Evolutionary conservation across 495 filamentous ascomycete genomes (phyloP), one percentile per base, ranked within the genome.

Genomic region (Penicillium pancosmium): DNA sequence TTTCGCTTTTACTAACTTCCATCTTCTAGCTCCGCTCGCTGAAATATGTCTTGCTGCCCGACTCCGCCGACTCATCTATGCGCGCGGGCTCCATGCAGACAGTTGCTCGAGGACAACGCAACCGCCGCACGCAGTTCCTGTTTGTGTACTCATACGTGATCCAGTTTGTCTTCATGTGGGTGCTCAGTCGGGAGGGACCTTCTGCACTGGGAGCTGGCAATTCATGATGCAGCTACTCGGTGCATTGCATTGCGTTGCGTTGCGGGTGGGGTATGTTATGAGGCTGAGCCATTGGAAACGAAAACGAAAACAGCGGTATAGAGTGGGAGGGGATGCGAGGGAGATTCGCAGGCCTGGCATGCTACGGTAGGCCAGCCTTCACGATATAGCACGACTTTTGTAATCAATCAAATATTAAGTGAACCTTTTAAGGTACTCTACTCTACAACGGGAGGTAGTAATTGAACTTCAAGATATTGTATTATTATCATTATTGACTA

Each of bases 151-250:
- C 91, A 40, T 98, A 98, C 73, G 78, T 93, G 15, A 88, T 97
- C 52, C 94, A 98, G 73, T 86, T 98, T 49, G 67, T 93, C 55
- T 96, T 97, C 71, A 97, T 97, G 91, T 93, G 94, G 88, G 84
- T 93, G 60, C 79, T 98, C 57, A 95, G 79, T 57, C 79, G 83
- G 6, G 80, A 83, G 67, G 82, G 76, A 10, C 77, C 74, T 0
- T 63, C 66, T 21, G 51, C 56, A 47, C 36, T 63, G 56, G 55
- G 63, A 51, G 66, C 67, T 13, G 62, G 61, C 27, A 63, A 66
- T 27, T 73, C 75, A 50, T 74, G 54, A 68, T 71, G 51, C 27
- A 7, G 47, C 10, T n/a, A 43, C 6, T 16, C 7, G 16, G 41
- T 31, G 27, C 27, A 44, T 6, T n/a, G 16, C 19, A 44, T 16